A percentile compares a stretch with the other conserved stretches of the same genome.
phyloP scores from a whole-genome alignment of 306 rosid genomes.

The Vigna mungo region DNA sequence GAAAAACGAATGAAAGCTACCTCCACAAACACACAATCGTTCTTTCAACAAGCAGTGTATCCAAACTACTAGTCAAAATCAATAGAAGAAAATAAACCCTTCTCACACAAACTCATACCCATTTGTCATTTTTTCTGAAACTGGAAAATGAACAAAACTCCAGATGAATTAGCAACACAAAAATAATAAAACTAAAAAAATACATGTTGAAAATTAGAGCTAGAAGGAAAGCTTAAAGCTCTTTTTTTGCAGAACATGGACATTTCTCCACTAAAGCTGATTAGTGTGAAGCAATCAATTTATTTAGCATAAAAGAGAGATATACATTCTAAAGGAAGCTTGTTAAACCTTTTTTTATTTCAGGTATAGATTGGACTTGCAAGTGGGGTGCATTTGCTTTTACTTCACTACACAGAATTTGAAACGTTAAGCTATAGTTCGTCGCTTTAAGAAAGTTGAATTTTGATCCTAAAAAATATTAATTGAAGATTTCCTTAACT shows the following conservation, averaged over 20 bases:
- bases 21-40: conserved; percentile 10
- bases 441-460: too few relatives aligned
- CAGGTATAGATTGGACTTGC: neutral
- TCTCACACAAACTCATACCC: conserved; percentile 24
- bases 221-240: conserved; percentile 15
- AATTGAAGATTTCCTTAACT: too few relatives aligned
- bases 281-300: conserved; percentile 42
- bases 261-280: conserved; percentile 31
- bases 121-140: conserved; percentile 30
- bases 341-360: neutral
- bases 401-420: neutral
- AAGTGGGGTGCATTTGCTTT: neutral
- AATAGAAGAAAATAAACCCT: conserved; percentile 6
- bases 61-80: conserved; percentile 3
- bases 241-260: too few relatives aligned
- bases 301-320: conserved; percentile 22
- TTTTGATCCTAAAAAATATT: too few relatives aligned
- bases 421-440: neutral
- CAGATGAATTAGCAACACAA: conserved; percentile 26
- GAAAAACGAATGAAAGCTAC: neutral
- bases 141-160: conserved; percentile 27
- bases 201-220: neutral
- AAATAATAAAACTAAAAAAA: neutral
- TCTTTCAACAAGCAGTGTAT: conserved; percentile 1
- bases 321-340: neutral